Evolutionary conservation across 306 rosid genomes (phyloP).

Genomic region (Clitoria ternatea): DNA sequence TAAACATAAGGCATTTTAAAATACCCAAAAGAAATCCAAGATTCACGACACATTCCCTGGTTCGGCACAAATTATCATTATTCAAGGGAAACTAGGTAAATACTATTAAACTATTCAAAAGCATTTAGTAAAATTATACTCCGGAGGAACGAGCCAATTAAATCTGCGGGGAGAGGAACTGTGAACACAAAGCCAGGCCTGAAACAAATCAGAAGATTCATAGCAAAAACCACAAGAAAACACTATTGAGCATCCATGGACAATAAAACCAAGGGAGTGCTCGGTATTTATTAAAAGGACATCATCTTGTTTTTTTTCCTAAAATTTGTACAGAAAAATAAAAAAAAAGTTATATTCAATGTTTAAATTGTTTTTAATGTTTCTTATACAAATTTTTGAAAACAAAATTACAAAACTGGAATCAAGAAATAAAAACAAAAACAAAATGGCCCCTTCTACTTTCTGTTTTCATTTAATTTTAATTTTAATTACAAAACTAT

Average conservation of each 20-base stretch:
- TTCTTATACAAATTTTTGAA: too few species aligned
- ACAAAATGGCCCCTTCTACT: too few species aligned
- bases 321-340: too few species aligned
- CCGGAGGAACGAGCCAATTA: background rate
- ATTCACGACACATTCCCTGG: conserved; percentile 7
- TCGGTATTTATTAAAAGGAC: too few species aligned
- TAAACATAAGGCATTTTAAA: background rate
- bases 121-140: background rate
- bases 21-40: background rate
- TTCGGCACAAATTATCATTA: conserved; percentile 13
- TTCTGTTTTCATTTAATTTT: too few species aligned
- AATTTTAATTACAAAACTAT: too few species aligned
- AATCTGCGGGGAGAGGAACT: background rate
- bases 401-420: too few species aligned
- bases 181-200: background rate
- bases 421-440: too few species aligned
- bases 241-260: background rate
- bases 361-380: too few species aligned
- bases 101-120: background rate
- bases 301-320: too few species aligned
- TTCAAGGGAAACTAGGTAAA: background rate
- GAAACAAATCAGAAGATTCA: conserved; percentile 18
- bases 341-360: too few species aligned
- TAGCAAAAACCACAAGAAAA: background rate
- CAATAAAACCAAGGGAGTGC: background rate